Evolutionary conservation across 495 filamentous ascomycete genomes (phyloP), one percentile per base, ranked within the genome.

Genomic region (Penicillium soppii): DNA sequence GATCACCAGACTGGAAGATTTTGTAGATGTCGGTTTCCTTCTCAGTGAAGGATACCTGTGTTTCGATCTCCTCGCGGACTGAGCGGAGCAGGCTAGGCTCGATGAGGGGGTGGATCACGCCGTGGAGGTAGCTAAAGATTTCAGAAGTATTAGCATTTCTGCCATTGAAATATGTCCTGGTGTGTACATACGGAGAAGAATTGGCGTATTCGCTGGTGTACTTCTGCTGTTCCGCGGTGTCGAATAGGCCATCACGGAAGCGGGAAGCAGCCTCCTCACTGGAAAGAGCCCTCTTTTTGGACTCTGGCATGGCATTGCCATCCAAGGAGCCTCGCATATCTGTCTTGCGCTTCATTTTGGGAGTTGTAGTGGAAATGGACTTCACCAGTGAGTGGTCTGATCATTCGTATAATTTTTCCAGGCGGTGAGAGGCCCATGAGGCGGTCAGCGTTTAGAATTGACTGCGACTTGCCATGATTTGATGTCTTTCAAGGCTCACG

Each of bases 1-100:
- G 79, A 65, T 99, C 94, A 47, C 94, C 94, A 23, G 92, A 97
- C 72, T 97, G 94, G 78, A 97, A 92, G 66, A 97, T 97, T 70
- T 32, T 96, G 78, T 99, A 99, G 71, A 99, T 97, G 70, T 99
- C 95, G 50, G 94, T 99, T 67, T 99, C 94, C 73, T 99, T 99
- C 56, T 91, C 92, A 40, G 94, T 96, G 73, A 98, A 98, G 63
- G 86, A 84, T 52, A 99, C 83, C 60, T 94, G 90, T 40, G 82
- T 76, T 69, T 88, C 84, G 65, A 97, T 91, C 75, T 99, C 94
- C 53, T 78, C 71, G 63, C 92, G 91, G 56, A 99, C 95, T 45
- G 82, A 74, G 59, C 90, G 91, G 42, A 99, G 82, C 10, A 99
- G 85, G 29, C 71, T 65, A 40, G 90, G 82, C 63, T 89, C 76